Conservation (phyloP, 2,329 filamentous ascomycete genomes). For the Microsporum canis region DNA sequence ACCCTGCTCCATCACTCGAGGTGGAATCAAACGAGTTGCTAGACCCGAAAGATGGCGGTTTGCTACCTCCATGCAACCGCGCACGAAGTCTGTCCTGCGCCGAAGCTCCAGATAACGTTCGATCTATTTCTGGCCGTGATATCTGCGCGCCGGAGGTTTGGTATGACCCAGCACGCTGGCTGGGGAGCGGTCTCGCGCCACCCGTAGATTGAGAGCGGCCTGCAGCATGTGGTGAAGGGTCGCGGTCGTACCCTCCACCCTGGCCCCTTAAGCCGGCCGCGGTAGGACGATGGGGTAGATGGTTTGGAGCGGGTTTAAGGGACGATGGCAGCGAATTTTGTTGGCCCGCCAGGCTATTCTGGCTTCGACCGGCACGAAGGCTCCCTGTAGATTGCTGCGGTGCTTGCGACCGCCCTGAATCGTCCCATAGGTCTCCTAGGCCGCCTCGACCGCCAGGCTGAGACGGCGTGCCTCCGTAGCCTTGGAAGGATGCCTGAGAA, state of each 20-base stretch:
- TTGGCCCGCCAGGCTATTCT: neutral
- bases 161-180: conserved; percentile 63
- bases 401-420: conserved; percentile 23
- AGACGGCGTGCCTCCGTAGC: conserved; percentile 21
- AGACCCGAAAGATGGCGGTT: conserved; percentile 2
- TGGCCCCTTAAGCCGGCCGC: neutral
- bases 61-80: conserved; percentile 58
- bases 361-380: conserved; percentile 26
- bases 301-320: conserved; percentile 14
- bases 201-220: conserved; percentile 12
- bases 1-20: conserved; percentile 4
- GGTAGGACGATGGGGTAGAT: conserved; percentile 10
- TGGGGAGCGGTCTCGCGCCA: conserved; percentile 53
- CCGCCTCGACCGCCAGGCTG: conserved; percentile 32
- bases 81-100: conserved; percentile 77
- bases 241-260: neutral
- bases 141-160: conserved; percentile 41
- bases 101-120: conserved; percentile 38
- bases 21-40: conserved; percentile 17
- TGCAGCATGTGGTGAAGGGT: neutral
- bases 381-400: conserved; percentile 27
- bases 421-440: conserved; percentile 50
- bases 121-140: conserved; percentile 29
- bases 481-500: conserved; percentile 44
- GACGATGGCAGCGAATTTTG: neutral